These are phyloP conservation scores for Sordariomycetes sp. DNA, from an alignment of 2,329 filamentous ascomycete genomes.

Conservation along the genomic window DNA sequence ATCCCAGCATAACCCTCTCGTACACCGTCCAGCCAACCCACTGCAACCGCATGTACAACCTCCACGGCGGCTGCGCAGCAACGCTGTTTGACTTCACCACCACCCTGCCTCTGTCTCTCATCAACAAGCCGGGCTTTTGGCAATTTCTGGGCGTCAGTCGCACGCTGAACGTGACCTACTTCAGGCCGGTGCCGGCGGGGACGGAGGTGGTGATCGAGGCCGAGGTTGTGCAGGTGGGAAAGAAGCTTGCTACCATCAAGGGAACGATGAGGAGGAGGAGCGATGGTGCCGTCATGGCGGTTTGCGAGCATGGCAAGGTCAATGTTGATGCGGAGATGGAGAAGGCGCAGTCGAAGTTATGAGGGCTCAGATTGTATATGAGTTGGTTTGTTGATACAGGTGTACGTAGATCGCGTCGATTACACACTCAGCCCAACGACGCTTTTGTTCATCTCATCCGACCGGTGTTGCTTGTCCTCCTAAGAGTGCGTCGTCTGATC, in stretches of 20 bases:
- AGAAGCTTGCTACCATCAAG: conserved; percentile 40
- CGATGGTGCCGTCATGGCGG: conserved; percentile 43
- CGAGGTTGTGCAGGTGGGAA: conserved; percentile 49
- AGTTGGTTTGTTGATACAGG: no score
- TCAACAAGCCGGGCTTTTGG: conserved; percentile 53
- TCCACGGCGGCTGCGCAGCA: conserved; percentile 55
- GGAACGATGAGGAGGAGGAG: conserved; percentile 44
- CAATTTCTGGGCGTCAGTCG: conserved; percentile 53
- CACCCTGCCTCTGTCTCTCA: conserved; percentile 44
- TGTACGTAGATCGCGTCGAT: no score
- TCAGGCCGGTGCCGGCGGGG: conserved; percentile 50
- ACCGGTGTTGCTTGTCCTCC: no score
- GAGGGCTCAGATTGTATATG: no score
- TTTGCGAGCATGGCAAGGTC: conserved; percentile 57
- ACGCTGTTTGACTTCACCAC: conserved; percentile 62
- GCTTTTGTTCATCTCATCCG: no score
- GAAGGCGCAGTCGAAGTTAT: neutral
- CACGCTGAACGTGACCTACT: conserved; percentile 57
- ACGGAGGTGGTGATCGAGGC: conserved; percentile 42
- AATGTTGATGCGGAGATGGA: conserved; percentile 39
- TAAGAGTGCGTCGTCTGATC: no score
- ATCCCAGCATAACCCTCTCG: conserved; percentile 32
- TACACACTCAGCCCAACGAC: no score
- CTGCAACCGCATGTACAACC: conserved; percentile 42
- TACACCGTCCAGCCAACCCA: conserved; percentile 40